Conservation (phyloP, 805 yeast genomes). For the Teunomyces pallodes region DNA sequence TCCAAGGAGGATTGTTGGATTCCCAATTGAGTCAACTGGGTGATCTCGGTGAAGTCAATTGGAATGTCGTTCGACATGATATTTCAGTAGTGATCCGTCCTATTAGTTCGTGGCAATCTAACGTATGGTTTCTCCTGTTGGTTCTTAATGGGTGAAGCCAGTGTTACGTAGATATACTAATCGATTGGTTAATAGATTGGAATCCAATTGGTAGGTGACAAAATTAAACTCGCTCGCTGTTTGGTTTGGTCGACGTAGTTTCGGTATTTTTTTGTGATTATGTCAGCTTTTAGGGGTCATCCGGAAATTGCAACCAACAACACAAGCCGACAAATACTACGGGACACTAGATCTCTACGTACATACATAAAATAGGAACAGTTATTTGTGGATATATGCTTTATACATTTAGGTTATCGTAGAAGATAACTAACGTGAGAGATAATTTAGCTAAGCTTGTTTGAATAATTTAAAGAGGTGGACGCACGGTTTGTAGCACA, state of each 20-base stretch:
- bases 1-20: conserved; percentile 82
- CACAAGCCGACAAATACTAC: neutral
- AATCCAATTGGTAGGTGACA: conserved; percentile 3
- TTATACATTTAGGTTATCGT: too few species aligned
- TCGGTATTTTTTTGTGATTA: neutral
- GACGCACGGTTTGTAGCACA: conserved; percentile 29
- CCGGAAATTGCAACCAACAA: neutral
- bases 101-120: neutral
- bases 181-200: conserved; percentile 3
- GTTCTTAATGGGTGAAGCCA: neutral
- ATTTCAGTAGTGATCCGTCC: neutral
- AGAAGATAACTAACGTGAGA: neutral
- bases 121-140: conserved; percentile 1
- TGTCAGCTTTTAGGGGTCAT: conserved; percentile 1
- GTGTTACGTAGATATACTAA: neutral
- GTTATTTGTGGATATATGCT: too few species aligned
- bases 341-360: too few species aligned
- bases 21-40: conserved; percentile 83
- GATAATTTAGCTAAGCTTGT: neutral
- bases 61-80: conserved; percentile 62
- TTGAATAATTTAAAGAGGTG: conserved; percentile 29
- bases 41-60: conserved; percentile 93
- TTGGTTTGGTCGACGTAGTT: conserved; percentile 3
- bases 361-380: too few species aligned
- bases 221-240: conserved; percentile 1